Base-by-base conservation (phyloP, 805 yeast species). In the Saccharomycopsis oosterbeekiorum region DNA sequence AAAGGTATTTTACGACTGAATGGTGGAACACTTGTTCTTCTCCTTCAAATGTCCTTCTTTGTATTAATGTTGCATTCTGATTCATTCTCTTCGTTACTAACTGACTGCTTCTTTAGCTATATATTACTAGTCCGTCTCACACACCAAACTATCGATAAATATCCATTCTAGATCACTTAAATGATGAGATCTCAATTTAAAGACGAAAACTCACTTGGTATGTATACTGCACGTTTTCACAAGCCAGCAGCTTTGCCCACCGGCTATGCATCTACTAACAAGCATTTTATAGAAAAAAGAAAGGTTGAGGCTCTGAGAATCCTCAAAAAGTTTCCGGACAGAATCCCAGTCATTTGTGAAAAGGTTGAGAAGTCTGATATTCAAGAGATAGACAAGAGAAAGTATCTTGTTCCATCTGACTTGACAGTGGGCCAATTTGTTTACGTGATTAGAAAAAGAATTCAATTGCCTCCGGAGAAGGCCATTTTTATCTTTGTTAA, bases 361-460 rank as follows among this genome's bases (percentile, higher is more conserved):
- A 87, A 92, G 76, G 97, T 92, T 47, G 98, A 92, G 75, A 93
- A 93, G 76, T 86, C 96, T 41, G 97, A 94, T 71, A 88, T 94
- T 66, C 96, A 96, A 56, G 94, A 91, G 67, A 92, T 94, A 70
- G 99, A 94, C 75, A 94, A 94, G 81, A 88, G 97, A 74, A 94
- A 94, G 77, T 94, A 94, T 72, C 80, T 94, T 66, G 99, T 94
- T 11, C 99, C 99, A 8, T 85, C 92, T 34, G 99, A 94, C 72
- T 81, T 94, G 69, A 90, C 97, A 0, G 97, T 94, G 63, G 99
- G 99, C 53, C 99, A 94, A 75, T 93, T 94, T 76, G 99, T 94
- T 55, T 94, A 94, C 71, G 99, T 94, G 64, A 90, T 94, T 68
- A 86, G 99, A 75, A 92, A 93, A 77, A 86, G 99, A 74, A 92